Percentiles rank a stretch among this genome's conserved stretches.
Evolutionary conservation across 768 basidiomycete species (phyloP).

Genomic region (Crepidotus variabilis): DNA sequence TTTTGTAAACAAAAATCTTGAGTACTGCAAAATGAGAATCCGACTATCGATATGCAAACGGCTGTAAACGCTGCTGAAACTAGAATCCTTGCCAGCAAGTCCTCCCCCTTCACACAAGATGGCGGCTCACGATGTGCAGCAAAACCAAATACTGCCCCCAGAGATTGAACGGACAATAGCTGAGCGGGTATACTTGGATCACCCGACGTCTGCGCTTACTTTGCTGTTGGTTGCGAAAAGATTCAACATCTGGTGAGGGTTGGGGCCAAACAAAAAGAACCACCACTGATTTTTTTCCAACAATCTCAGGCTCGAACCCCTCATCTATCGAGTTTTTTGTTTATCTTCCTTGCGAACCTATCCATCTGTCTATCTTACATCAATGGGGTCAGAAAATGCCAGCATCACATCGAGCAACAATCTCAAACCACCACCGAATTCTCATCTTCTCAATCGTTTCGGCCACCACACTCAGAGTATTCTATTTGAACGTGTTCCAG

Average conservation of each 20-base stretch:
- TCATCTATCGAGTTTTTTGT: background rate
- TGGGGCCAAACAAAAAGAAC: no score
- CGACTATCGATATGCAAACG: no score
- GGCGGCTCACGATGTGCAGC: background rate
- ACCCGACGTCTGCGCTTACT: background rate
- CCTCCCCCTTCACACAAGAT: no score
- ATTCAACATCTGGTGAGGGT: background rate
- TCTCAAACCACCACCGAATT: background rate
- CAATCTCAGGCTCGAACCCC: background rate
- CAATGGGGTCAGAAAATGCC: background rate
- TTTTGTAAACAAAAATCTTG: no score
- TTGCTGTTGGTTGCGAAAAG: background rate
- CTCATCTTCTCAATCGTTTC: background rate
- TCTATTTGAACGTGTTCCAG: background rate
- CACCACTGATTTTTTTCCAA: background rate
- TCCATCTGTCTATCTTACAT: background rate
- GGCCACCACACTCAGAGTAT: background rate
- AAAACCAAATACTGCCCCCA: background rate
- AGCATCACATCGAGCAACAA: background rate
- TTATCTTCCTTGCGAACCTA: background rate
- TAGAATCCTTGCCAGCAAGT: no score
- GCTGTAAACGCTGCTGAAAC: no score
- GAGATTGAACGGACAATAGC: background rate
- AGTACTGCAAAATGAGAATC: no score
- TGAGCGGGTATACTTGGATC: background rate